Conservation (phyloP, 352 stramenopile species). For the Pythium sukuiense region DNA sequence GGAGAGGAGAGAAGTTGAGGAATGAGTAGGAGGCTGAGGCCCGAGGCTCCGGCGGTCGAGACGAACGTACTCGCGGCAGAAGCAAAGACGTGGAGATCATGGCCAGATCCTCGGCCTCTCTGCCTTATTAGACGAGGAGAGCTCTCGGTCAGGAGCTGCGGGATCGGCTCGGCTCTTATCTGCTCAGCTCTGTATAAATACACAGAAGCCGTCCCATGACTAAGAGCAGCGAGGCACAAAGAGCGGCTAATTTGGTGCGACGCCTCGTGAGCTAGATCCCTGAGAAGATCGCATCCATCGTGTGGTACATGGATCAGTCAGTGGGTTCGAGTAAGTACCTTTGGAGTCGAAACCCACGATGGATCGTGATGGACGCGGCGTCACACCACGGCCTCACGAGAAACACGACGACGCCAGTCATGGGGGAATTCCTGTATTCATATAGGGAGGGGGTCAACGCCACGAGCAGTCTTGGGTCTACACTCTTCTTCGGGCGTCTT, state of each 20-base stretch:
- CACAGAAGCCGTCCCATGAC: conserved; percentile 2
- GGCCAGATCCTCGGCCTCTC: not conserved
- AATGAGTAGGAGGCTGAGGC: conserved; percentile 7
- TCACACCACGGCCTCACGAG: not conserved
- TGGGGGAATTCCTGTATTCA: conserved; percentile 26
- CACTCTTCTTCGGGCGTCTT: conserved; percentile 19
- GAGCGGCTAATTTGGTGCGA: not conserved
- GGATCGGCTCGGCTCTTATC: not conserved
- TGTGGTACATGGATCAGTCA: not conserved
- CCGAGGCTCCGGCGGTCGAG: not conserved
- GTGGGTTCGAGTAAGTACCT: not conserved
- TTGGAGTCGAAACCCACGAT: not conserved
- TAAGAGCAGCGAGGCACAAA: not conserved
- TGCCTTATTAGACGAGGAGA: not conserved
- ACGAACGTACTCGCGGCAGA: not conserved
- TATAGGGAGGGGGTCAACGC: conserved; percentile 22
- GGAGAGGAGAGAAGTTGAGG: conserved; percentile 16
- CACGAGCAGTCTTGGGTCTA: conserved; percentile 22
- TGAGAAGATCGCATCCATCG: conserved; percentile 1
- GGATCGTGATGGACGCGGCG: conserved; percentile 14
- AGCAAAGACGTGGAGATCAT: not conserved
- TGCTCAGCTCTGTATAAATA: not conserved
- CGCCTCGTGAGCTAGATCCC: not conserved
- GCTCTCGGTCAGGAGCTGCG: not conserved
- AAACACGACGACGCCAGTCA: conserved; percentile 1